phyloP scores from a whole-genome alignment of 495 filamentous ascomycete species.

The Trichocladium antarcticum region DNA sequence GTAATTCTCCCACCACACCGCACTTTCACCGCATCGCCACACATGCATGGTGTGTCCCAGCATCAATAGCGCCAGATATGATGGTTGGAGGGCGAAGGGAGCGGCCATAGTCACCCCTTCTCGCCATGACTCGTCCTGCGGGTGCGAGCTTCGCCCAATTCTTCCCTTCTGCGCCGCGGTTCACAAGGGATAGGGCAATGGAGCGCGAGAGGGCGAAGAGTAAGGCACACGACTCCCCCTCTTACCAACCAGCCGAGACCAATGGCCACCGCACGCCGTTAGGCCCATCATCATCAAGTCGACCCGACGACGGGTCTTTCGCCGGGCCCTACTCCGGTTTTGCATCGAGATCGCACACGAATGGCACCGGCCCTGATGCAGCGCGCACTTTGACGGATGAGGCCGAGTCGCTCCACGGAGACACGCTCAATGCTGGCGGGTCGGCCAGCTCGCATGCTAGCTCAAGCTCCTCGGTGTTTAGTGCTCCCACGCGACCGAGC shows the following conservation, averaged over 20 bases:
- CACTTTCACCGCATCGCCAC: slow-evolving; percentile 8
- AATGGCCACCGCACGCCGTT: slow-evolving; percentile 17
- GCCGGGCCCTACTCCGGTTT: not conserved
- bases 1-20: slow-evolving; percentile 13
- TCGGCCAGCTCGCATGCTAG: slow-evolving; percentile 57
- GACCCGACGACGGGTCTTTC: slow-evolving; percentile 11
- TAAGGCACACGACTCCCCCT: slow-evolving; percentile 27
- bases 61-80: slow-evolving; percentile 38
- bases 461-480: slow-evolving; percentile 55
- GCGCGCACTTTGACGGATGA: slow-evolving; percentile 41
- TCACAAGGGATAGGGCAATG: slow-evolving; percentile 44
- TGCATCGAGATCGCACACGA: slow-evolving; percentile 18
- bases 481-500: slow-evolving; percentile 38
- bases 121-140: slow-evolving; percentile 66
- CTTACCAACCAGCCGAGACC: slow-evolving; percentile 15
- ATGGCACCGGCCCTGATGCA: slow-evolving; percentile 29
- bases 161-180: slow-evolving; percentile 72
- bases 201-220: slow-evolving; percentile 39
- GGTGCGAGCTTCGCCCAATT: slow-evolving; percentile 77
- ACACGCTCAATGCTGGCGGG: slow-evolving; percentile 52
- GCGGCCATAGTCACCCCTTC: slow-evolving; percentile 35
- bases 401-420: slow-evolving; percentile 46
- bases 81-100: slow-evolving; percentile 42
- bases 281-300: slow-evolving; percentile 5
- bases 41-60: slow-evolving; percentile 35